These are phyloP conservation scores for Clavulina sp. DNA, from an alignment of 768 basidiomycete genomes.

Conservation along the genomic window DNA sequence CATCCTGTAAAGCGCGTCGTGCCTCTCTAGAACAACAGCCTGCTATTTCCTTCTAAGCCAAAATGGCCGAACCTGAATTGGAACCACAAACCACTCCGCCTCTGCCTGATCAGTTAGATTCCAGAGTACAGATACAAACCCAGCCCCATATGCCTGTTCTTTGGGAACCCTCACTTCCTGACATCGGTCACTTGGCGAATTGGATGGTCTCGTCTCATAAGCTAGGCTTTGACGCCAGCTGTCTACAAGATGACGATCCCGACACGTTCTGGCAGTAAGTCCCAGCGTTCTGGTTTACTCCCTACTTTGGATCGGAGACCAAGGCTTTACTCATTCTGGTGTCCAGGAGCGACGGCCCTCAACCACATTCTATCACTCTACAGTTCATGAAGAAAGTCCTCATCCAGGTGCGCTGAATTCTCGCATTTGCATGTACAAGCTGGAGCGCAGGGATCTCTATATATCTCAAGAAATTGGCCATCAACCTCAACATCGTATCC, in stretches of 20 bases:
- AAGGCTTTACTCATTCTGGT: not conserved
- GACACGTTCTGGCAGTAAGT: slow-evolving; percentile 98
- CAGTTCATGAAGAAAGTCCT: slow-evolving; percentile 84
- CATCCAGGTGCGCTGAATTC: slow-evolving; percentile 46
- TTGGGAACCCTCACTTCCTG: too few relatives aligned
- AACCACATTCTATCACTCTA: slow-evolving; percentile 89
- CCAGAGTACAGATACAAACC: too few relatives aligned
- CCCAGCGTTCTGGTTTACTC: not conserved
- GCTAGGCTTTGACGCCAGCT: slow-evolving; percentile 90
- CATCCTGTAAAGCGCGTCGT: too few relatives aligned
- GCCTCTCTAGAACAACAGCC: too few relatives aligned
- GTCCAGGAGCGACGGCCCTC: slow-evolving; percentile 61
- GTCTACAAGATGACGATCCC: slow-evolving; percentile 71
- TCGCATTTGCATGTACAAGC: too few relatives aligned
- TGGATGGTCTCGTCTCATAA: slow-evolving; percentile 97
- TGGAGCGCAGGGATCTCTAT: too few relatives aligned
- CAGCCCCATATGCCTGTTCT: too few relatives aligned
- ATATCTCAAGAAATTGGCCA: slow-evolving; percentile 79
- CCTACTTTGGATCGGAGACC: not conserved
- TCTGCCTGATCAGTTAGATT: too few relatives aligned
- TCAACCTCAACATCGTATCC: slow-evolving; percentile 58
- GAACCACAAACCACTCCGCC: too few relatives aligned
- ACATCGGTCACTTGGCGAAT: slow-evolving; percentile 73
- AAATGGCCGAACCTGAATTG: too few relatives aligned
- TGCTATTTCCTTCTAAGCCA: too few relatives aligned